Percentiles rank a stretch among this genome's conserved stretches.
phyloP scores from a whole-genome alignment of 495 filamentous ascomycete genomes.

The Xylaria cubensis region DNA sequence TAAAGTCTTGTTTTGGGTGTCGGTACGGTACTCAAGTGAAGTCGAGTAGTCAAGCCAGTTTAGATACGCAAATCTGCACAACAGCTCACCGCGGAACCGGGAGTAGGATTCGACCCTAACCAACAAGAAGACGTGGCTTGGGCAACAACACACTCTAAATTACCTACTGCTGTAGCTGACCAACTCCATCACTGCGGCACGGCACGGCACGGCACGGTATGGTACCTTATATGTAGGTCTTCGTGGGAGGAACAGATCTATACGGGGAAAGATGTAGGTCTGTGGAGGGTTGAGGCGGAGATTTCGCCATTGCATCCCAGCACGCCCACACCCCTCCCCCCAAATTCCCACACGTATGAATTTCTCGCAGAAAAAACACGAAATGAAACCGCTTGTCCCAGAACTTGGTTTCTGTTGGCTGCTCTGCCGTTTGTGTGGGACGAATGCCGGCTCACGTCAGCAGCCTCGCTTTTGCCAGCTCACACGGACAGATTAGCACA shows the following conservation, averaged over 20 bases:
- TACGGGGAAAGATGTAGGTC: slow-evolving; percentile 18
- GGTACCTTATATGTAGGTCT: slow-evolving; percentile 19
- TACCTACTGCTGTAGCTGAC: background rate
- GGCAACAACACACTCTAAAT: background rate
- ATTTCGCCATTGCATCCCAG: slow-evolving; percentile 9
- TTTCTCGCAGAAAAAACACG: background rate
- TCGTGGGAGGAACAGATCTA: background rate
- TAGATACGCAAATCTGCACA: background rate
- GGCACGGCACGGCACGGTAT: slow-evolving; percentile 23
- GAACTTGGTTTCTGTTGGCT: background rate
- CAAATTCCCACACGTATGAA: background rate
- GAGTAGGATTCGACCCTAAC: background rate
- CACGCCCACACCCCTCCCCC: background rate
- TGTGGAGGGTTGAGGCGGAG: slow-evolving; percentile 18
- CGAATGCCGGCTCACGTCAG: slow-evolving; percentile 26
- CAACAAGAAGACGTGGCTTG: background rate
- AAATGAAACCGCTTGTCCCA: background rate
- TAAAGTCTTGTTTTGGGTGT: background rate
- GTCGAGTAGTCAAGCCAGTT: background rate
- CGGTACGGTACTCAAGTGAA: background rate
- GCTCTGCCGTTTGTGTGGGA: slow-evolving; percentile 7
- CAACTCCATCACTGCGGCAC: slow-evolving; percentile 21
- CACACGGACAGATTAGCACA: slow-evolving; percentile 6
- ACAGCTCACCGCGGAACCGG: slow-evolving; percentile 14
- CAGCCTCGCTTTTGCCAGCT: slow-evolving; percentile 21